Conservation (phyloP, 2,329 filamentous ascomycete species). For the Helicocarpus griseus region DNA sequence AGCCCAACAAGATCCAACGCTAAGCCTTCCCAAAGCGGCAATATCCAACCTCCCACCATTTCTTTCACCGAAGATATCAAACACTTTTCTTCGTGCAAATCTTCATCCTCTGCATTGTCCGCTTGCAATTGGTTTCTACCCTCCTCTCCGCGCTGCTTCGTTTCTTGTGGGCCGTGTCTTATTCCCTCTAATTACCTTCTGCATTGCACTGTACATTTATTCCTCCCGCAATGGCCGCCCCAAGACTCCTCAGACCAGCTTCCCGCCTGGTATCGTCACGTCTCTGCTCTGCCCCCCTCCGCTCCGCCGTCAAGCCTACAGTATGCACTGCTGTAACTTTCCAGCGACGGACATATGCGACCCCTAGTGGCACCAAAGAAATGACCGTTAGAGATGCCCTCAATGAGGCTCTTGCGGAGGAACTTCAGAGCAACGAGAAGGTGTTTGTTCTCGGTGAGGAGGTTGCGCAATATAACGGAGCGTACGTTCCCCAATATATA, state of each 20-base stretch:
- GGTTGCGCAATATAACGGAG: constrained; percentile 99
- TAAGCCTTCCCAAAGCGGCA: background rate
- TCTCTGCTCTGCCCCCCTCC: constrained; percentile 39
- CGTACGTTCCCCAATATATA: constrained; percentile 39
- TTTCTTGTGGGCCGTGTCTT: constrained; percentile 31
- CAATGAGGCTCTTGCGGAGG: constrained; percentile 95
- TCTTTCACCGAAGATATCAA: too few species aligned
- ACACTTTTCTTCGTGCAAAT: too few species aligned
- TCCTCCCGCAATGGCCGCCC: constrained; percentile 44
- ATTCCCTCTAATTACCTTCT: constrained; percentile 41
- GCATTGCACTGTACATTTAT: constrained; percentile 27
- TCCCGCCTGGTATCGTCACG: constrained; percentile 52
- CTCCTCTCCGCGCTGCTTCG: background rate
- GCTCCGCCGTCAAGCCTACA: constrained; percentile 45
- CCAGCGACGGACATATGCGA: constrained; percentile 47
- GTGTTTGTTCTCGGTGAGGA: constrained; percentile 96
- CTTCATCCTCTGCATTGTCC: background rate
- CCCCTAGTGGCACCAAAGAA: constrained; percentile 62
- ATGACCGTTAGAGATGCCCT: constrained; percentile 95
- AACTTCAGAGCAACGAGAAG: constrained; percentile 88
- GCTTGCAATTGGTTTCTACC: background rate
- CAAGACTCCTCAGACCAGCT: constrained; percentile 55
- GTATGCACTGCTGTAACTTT: constrained; percentile 39
- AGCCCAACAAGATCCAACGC: constrained; percentile 2
- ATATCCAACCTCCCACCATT: background rate